These are phyloP conservation scores for Akanthomyces lecanii DNA, from an alignment of 2,329 filamentous ascomycete species.

Conservation along the genomic window DNA sequence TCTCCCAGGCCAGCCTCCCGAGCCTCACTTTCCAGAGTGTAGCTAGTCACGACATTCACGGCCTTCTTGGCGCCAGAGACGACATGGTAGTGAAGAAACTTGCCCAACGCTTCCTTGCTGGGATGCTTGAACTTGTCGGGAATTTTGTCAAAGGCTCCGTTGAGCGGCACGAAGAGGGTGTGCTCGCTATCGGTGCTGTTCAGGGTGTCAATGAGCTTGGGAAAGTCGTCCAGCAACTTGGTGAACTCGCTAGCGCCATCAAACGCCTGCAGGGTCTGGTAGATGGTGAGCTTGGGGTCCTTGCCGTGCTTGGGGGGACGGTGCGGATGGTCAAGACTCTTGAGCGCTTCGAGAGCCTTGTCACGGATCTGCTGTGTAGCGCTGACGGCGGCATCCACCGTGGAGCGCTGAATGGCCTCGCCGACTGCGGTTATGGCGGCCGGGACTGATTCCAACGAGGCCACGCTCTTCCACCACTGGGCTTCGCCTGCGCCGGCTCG, in stretches of 20 bases:
- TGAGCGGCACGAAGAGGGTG: constrained; percentile 76
- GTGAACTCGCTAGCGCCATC: constrained; percentile 75
- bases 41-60: constrained; percentile 58
- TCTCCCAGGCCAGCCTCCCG: constrained; percentile 56
- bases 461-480: constrained; percentile 3
- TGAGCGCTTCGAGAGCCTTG: constrained; percentile 12
- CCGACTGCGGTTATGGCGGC: not conserved
- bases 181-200: constrained; percentile 71
- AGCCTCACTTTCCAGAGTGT: constrained; percentile 70
- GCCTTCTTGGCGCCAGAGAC: constrained; percentile 63
- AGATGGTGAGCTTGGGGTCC: constrained; percentile 64
- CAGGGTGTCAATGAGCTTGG: constrained; percentile 66
- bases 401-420: constrained; percentile 13
- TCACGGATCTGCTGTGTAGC: constrained; percentile 12
- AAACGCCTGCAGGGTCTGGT: constrained; percentile 70
- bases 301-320: constrained; percentile 1
- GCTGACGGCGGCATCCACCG: constrained; percentile 8
- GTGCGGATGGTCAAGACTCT: constrained; percentile 10
- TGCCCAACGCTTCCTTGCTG: constrained; percentile 65
- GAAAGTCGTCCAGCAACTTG: constrained; percentile 67
- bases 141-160: constrained; percentile 67
- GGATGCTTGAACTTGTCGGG: constrained; percentile 54
- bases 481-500: not conserved
- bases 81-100: constrained; percentile 71
- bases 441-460: constrained; percentile 2